Percentiles rank a stretch among this genome's conserved stretches.
phyloP scores from a whole-genome alignment of 1,139 yeast genomes.

The Taphrina pruni region DNA sequence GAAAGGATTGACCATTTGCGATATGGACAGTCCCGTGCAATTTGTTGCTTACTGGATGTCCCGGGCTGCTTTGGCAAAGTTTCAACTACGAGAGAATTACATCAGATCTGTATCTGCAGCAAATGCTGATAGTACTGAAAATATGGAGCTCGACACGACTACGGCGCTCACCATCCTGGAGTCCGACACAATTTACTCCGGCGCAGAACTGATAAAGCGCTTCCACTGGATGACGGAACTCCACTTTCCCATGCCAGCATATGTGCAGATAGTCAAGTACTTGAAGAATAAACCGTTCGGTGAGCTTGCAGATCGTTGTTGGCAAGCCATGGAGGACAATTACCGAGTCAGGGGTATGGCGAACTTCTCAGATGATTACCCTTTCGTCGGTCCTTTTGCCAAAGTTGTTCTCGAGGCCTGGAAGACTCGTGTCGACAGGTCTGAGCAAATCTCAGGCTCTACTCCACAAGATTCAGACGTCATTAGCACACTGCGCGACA shows the following conservation, averaged over 20 bases:
- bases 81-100: background rate
- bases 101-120: background rate
- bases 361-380: background rate
- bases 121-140: background rate
- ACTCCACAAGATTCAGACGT: background rate
- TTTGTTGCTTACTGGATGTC: constrained; percentile 2
- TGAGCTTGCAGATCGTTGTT: background rate
- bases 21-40: constrained; percentile 8
- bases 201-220: background rate
- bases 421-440: background rate
- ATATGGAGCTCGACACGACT: background rate
- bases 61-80: constrained; percentile 1
- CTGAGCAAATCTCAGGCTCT: background rate
- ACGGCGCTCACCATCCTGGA: background rate
- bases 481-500: background rate
- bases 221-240: background rate
- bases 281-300: background rate
- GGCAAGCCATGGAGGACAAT: background rate
- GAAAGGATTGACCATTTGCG: background rate
- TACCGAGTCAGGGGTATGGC: background rate
- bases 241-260: constrained; percentile 9
- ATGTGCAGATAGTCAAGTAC: background rate
- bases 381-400: background rate
- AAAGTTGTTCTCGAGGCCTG: constrained; percentile 1
- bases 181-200: background rate